phyloP scores from a whole-genome alignment of 306 rosid genomes.

The Prinsepia uniflora region DNA sequence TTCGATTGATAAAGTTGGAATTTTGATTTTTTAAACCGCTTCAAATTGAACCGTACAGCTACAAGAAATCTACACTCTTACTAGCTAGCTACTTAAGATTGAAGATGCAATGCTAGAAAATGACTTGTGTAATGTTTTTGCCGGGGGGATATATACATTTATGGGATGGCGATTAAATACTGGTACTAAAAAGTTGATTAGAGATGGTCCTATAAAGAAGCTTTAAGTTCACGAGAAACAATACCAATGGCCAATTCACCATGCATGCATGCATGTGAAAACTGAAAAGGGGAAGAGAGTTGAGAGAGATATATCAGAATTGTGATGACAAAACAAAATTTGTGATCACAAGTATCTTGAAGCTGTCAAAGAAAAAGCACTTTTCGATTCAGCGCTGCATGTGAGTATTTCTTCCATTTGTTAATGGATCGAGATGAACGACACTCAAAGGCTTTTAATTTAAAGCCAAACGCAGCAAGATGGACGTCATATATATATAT shows the following conservation, averaged over 20 bases:
- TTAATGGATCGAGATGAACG: neutral
- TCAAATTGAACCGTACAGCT: no score
- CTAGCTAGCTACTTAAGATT: no score
- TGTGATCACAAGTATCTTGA: slow-evolving; percentile 35
- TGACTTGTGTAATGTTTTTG: neutral
- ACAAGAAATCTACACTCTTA: no score
- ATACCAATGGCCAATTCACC: neutral
- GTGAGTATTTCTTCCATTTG: neutral
- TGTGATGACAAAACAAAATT: neutral
- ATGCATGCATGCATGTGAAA: slow-evolving; percentile 35
- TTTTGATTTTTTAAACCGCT: no score
- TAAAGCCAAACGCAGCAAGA: neutral
- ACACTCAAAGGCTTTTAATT: neutral
- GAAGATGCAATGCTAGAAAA: neutral
- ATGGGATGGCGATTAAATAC: neutral
- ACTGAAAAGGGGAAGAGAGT: slow-evolving; percentile 10
- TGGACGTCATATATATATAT: neutral
- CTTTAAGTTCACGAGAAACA: slow-evolving; percentile 33
- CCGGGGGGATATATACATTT: neutral
- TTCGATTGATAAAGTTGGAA: no score
- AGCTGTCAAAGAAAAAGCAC: neutral
- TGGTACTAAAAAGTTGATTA: neutral
- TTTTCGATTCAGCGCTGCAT: neutral
- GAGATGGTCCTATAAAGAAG: neutral
- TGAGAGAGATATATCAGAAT: neutral